A percentile compares a stretch with the other conserved stretches of the same genome.
Evolutionary conservation across 2,329 filamentous ascomycete species (phyloP).

Genomic region (Fusarium kyushuense): DNA sequence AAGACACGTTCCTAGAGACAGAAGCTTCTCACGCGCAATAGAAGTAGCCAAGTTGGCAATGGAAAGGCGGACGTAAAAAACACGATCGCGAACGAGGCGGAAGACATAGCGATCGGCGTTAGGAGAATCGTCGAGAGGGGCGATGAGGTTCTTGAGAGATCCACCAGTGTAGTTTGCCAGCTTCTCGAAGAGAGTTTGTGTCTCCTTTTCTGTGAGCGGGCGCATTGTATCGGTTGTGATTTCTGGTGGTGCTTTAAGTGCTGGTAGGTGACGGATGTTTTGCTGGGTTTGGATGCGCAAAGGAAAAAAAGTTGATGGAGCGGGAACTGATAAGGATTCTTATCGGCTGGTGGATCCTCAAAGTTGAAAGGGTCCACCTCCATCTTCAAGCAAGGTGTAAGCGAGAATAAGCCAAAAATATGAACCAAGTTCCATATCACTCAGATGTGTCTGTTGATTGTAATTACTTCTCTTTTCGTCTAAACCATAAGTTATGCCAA

Average conservation of each 20-base stretch:
- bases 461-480: background rate
- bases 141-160: constrained; percentile 86
- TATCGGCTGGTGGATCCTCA: constrained; percentile 25
- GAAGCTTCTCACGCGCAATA: constrained; percentile 82
- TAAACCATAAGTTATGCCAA: background rate
- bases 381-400: background rate
- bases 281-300: constrained; percentile 8
- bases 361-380: constrained; percentile 5
- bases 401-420: background rate
- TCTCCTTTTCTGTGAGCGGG: constrained; percentile 82
- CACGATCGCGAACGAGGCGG: constrained; percentile 82
- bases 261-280: constrained; percentile 13
- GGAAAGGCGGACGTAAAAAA: constrained; percentile 92
- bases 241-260: constrained; percentile 14
- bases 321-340: constrained; percentile 41
- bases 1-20: constrained; percentile 90
- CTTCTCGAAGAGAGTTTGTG: constrained; percentile 88
- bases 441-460: background rate
- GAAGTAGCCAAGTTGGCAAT: constrained; percentile 93
- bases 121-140: constrained; percentile 74
- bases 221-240: constrained; percentile 70
- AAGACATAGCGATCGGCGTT: constrained; percentile 86
- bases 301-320: constrained; percentile 42
- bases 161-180: constrained; percentile 92
- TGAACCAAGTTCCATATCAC: background rate